phyloP scores from a whole-genome alignment of 495 filamentous ascomycete species.

The Neurospora sp. region DNA sequence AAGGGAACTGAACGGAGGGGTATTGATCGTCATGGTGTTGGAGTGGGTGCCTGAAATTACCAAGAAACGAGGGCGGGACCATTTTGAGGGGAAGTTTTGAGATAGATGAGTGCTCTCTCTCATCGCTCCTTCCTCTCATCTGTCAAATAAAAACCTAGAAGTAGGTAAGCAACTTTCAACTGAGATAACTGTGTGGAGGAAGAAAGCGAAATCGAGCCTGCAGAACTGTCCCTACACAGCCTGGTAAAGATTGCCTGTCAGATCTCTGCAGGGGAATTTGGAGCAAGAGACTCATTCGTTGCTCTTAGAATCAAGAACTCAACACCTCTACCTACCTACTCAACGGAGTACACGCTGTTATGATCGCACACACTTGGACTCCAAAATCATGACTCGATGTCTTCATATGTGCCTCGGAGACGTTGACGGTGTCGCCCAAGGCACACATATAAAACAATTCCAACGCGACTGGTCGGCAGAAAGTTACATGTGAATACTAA shows the following conservation, averaged over 20 bases:
- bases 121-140: not conserved
- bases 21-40: not conserved
- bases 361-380: not conserved
- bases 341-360: not conserved
- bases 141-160: not conserved
- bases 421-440: not conserved
- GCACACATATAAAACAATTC: not conserved
- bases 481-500: not conserved
- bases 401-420: not conserved
- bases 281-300: not conserved
- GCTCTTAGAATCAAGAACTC: not conserved
- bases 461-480: not conserved
- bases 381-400: not conserved
- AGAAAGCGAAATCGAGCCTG: too few relatives aligned
- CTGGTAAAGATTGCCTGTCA: too few relatives aligned
- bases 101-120: not conserved
- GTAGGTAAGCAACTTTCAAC: not conserved
- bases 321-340: not conserved
- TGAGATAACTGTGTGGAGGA: not conserved
- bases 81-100: not conserved
- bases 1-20: not conserved
- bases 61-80: not conserved
- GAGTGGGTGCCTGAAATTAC: not conserved
- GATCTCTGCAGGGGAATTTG: not conserved
- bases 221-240: too few relatives aligned